These are phyloP conservation scores for Talinum fruticosum DNA, from an alignment of 148 eudicot species.

Conservation along the genomic window DNA sequence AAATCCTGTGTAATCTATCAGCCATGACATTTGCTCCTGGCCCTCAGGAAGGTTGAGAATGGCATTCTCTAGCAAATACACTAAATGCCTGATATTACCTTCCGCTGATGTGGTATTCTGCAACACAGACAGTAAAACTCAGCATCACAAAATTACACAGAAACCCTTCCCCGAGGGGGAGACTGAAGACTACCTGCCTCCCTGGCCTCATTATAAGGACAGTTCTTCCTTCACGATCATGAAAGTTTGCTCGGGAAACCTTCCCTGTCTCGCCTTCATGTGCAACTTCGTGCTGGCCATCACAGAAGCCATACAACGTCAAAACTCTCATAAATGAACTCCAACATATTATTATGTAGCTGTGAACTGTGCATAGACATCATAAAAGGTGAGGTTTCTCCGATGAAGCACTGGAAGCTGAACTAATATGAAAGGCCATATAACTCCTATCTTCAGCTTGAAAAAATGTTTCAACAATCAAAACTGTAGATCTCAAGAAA, in stretches of 20 bases:
- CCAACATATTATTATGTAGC: not conserved
- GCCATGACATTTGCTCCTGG: constrained; percentile 93
- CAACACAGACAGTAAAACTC: constrained; percentile 18
- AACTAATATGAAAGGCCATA: not conserved
- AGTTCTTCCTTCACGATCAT: constrained; percentile 65
- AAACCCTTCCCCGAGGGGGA: not conserved
- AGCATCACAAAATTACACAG: not conserved
- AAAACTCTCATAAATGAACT: not conserved
- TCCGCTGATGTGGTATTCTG: constrained; percentile 70
- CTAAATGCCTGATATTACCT: constrained; percentile 78
- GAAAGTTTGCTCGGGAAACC: constrained; percentile 78
- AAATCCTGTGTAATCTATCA: constrained; percentile 83
- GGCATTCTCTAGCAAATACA: constrained; percentile 79
- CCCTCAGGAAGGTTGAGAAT: constrained; percentile 82
- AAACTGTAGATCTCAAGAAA: not conserved
- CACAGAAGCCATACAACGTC: not conserved
- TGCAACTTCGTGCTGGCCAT: constrained; percentile 75
- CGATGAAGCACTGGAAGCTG: no score
- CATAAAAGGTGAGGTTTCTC: not conserved
- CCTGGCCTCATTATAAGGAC: constrained; percentile 98
- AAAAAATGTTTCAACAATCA: not conserved
- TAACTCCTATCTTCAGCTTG: not conserved
- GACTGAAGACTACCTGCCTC: constrained; percentile 56
- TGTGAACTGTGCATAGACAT: not conserved
- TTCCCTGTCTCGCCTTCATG: constrained; percentile 91